These are phyloP conservation scores for Cavenderia fasciculata DNA, from an alignment of 78 protist genomes.

Conservation along the genomic window DNA sequence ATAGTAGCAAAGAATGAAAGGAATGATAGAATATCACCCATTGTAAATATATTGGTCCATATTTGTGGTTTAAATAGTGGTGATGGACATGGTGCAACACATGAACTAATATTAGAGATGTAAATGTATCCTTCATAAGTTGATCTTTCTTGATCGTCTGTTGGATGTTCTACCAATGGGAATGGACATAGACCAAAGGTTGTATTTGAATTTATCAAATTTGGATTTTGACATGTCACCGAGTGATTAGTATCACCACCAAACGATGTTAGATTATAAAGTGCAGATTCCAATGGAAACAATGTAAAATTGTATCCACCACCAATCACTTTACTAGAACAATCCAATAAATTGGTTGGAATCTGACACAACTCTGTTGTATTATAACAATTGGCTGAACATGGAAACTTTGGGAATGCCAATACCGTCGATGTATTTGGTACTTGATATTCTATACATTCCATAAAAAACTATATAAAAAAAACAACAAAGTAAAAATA, in stretches of 20 bases:
- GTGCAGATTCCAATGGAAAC: background rate
- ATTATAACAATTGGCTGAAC: background rate
- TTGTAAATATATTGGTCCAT: slow-evolving; percentile 5
- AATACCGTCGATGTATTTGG: background rate
- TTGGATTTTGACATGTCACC: background rate
- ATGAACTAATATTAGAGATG: background rate
- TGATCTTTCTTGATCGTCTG: background rate
- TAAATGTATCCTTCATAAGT: background rate
- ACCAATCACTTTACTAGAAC: background rate
- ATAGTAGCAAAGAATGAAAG: slow-evolving; percentile 7
- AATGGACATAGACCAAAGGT: background rate
- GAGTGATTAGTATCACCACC: background rate
- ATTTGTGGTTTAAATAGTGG: slow-evolving; percentile 21
- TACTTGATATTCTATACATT: background rate
- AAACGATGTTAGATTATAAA: background rate
- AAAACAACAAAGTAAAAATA: background rate
- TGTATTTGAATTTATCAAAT: background rate
- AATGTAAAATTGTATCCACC: slow-evolving; percentile 7
- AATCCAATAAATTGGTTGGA: background rate
- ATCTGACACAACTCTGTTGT: background rate
- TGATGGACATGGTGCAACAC: slow-evolving; percentile 19
- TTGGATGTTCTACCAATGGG: background rate
- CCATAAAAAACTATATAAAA: slow-evolving; percentile 10
- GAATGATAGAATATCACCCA: background rate
- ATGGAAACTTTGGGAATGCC: background rate